phyloP scores from a whole-genome alignment of 2,329 filamentous ascomycete genomes.

The Fusarium sp. region DNA sequence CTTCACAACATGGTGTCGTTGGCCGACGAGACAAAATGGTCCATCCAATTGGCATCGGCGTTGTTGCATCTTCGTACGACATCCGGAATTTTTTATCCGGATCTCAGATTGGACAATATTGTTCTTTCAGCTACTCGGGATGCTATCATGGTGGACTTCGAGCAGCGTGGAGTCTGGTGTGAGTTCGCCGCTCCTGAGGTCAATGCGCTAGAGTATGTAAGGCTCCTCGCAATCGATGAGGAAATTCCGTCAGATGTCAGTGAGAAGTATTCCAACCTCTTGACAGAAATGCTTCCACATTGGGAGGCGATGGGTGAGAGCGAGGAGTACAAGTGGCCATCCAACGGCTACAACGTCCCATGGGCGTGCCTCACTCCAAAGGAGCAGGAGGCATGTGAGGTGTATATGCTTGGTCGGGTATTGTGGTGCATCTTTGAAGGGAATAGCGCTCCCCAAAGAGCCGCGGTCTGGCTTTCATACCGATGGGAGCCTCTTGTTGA shows the following conservation, averaged over 20 bases:
- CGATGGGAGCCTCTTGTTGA: constrained; percentile 67
- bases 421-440: constrained; percentile 75
- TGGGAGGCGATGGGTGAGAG: constrained; percentile 59
- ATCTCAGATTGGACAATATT: constrained; percentile 71
- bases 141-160: constrained; percentile 71
- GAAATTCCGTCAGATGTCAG: constrained; percentile 57
- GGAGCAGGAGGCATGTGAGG: constrained; percentile 70
- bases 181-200: constrained; percentile 72
- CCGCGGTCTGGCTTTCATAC: constrained; percentile 71
- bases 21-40: constrained; percentile 66
- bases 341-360: constrained; percentile 66
- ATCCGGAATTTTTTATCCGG: constrained; percentile 66
- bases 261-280: constrained; percentile 57
- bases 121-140: constrained; percentile 63
- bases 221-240: constrained; percentile 66
- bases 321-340: constrained; percentile 63
- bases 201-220: constrained; percentile 70
- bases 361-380: constrained; percentile 65
- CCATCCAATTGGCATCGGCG: constrained; percentile 64
- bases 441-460: constrained; percentile 68
- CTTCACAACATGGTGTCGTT: constrained; percentile 60
- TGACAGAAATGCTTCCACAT: constrained; percentile 60
- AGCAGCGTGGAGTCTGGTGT: constrained; percentile 73
- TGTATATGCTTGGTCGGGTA: constrained; percentile 73
- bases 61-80: constrained; percentile 63